These are phyloP conservation scores for Ettlia oleoabundans DNA, from an alignment of 139 green algal genomes.

Conservation along the genomic window DNA sequence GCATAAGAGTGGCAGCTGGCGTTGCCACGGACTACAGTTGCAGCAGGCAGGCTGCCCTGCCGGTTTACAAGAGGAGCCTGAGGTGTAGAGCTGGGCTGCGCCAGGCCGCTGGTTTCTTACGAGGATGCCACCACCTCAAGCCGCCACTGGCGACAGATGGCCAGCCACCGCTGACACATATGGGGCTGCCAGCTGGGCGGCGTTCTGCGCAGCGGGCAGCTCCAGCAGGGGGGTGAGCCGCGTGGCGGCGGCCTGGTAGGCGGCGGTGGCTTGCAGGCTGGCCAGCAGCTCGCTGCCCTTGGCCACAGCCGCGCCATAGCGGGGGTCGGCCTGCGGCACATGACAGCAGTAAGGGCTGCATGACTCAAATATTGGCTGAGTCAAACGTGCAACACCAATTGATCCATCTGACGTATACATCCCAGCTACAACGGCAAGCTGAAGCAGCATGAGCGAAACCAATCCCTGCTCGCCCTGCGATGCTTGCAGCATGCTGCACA, in stretches of 20 bases:
- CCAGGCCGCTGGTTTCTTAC: too few relatives aligned
- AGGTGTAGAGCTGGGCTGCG: too few relatives aligned
- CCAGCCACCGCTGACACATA: background rate
- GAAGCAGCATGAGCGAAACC: too few relatives aligned
- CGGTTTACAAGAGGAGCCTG: too few relatives aligned
- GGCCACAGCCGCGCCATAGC: slow-evolving; percentile 7
- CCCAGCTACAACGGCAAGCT: too few relatives aligned
- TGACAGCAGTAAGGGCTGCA: background rate
- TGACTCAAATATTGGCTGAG: background rate
- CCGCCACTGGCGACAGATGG: slow-evolving; percentile 24
- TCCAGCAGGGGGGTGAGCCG: background rate
- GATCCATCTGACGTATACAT: too few relatives aligned
- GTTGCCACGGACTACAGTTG: too few relatives aligned
- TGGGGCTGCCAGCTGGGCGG: background rate
- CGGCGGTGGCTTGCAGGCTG: background rate
- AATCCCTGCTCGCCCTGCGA: too few relatives aligned
- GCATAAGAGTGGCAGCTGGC: too few relatives aligned
- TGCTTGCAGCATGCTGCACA: background rate
- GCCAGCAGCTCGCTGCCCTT: slow-evolving; percentile 20
- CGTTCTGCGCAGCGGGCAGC: background rate
- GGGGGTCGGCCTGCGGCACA: slow-evolving; percentile 19
- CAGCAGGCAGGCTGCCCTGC: too few relatives aligned
- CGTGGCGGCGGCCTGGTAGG: slow-evolving; percentile 17
- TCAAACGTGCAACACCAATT: background rate
- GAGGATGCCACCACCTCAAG: too few relatives aligned